These are phyloP conservation scores for Pichia sp. DNA, from an alignment of 1,139 yeast species.

Conservation along the genomic window DNA sequence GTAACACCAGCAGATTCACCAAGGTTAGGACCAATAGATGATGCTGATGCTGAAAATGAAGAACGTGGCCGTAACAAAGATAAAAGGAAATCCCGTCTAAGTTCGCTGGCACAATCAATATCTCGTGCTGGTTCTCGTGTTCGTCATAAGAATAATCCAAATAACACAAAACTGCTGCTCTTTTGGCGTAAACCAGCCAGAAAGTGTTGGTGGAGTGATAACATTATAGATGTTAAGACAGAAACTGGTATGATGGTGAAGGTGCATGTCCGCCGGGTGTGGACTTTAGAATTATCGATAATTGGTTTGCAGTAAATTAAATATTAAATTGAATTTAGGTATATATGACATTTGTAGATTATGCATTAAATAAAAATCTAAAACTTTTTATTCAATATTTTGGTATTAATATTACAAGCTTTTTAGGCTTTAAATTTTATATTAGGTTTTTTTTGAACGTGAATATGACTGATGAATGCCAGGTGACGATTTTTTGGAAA, in stretches of 20 bases:
- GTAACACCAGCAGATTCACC: conserved; percentile 40
- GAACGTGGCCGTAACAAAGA: conserved; percentile 14
- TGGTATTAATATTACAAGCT: too few relatives aligned
- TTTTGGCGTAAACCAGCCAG: conserved; percentile 99
- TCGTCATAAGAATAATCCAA: conserved; percentile 34
- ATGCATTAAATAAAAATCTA: too few relatives aligned
- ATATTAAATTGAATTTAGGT: too few relatives aligned
- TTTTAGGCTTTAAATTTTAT: too few relatives aligned
- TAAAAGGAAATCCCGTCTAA: conserved; percentile 32
- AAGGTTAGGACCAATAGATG: conserved; percentile 36
- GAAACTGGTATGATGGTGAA: conserved; percentile 33
- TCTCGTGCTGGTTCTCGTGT: conserved; percentile 46
- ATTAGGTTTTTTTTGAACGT: too few relatives aligned
- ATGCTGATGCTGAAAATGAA: conserved; percentile 24
- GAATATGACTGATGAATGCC: too few relatives aligned
- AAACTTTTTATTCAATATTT: too few relatives aligned
- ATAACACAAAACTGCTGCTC: conserved; percentile 69
- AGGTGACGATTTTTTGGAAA: too few relatives aligned
- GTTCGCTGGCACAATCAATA: conserved; percentile 39
- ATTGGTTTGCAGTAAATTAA: conserved; percentile 53
- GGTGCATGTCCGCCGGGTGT: conserved; percentile 72
- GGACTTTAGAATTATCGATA: conserved; percentile 75
- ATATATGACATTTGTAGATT: too few relatives aligned
- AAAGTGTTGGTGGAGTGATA: conserved; percentile 98
- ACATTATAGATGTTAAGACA: conserved; percentile 48